Evolutionary conservation across 1,139 yeast species (phyloP), one percentile per base, ranked within the genome.

Genomic region (Lodderomyces elongisporus): DNA sequence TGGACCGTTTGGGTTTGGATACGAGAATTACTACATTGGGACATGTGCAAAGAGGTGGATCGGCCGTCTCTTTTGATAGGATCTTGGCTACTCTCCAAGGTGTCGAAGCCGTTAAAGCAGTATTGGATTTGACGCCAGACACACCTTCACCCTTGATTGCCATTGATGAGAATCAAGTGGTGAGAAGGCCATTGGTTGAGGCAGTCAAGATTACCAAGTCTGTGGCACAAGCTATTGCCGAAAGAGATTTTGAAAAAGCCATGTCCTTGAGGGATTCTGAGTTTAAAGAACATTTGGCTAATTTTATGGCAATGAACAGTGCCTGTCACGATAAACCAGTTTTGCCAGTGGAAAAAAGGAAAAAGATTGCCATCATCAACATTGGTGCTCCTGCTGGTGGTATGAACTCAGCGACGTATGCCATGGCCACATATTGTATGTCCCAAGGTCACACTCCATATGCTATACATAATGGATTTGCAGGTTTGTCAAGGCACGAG

Each of bases 331-430:
- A 78, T 49, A 76, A 76, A 38, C 77, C 77, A 17, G 46, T 55
- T 2, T 64, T 82, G 40, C 85, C 88, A 5, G 60, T 51, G 14
- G 69, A 60, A 17, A 62, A 80, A 47, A 66, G 81, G 43, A 66
- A 78, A 47, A 77, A 73, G 44, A 76, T 82, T 44, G 91, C 87
- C 33, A 74, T 82, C 36, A 73, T 83, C 26, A 84, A 82, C 47
- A 80, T 82, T 30, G 93, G 93, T 47, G 93, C 93, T 1, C 88
- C 91, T 18, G 83, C 89, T 13, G 85, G 88, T 37, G 91, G 88
- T 35, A 70, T 83, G 74, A 83, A 83, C 46, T 73, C 85, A 36
- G 88, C 88, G 2, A 81, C 83, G 12, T 73, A 82, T 51, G 79
- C 91, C 16, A 81, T 82, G 54, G 81, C 87, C 3, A 66, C 82